Conservation (phyloP, 2,329 filamentous ascomycete genomes). For the Penicillium frequentans region DNA sequence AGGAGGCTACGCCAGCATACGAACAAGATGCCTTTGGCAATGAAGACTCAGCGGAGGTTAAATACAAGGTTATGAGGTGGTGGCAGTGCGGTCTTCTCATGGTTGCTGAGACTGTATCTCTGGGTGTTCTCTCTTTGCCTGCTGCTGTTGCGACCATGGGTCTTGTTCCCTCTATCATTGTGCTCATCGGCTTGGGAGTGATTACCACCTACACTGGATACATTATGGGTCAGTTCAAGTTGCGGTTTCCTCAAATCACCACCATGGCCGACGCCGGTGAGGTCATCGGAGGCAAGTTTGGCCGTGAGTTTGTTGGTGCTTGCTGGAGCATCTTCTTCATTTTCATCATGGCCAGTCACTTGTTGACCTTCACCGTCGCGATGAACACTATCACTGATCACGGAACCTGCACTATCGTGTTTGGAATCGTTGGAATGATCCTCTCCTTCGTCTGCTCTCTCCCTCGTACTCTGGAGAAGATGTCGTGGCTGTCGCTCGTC, state of each 20-base stretch:
- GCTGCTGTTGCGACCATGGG: slow-evolving; percentile 53
- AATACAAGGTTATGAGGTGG: slow-evolving; percentile 55
- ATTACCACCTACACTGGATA: slow-evolving; percentile 62
- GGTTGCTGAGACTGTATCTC: slow-evolving; percentile 57
- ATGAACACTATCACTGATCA: slow-evolving; percentile 65
- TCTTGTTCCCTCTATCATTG: slow-evolving; percentile 53
- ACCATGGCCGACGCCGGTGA: slow-evolving; percentile 69
- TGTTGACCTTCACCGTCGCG: slow-evolving; percentile 68
- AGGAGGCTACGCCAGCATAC: slow-evolving; percentile 15
- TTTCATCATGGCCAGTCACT: slow-evolving; percentile 71
- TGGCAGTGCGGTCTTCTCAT: slow-evolving; percentile 51
- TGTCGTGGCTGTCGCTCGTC: slow-evolving; percentile 62
- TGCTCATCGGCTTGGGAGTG: slow-evolving; percentile 54
- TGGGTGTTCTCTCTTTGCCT: slow-evolving; percentile 57
- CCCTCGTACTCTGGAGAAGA: slow-evolving; percentile 62
- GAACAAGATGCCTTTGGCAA: slow-evolving; percentile 41
- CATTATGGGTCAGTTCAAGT: slow-evolving; percentile 61
- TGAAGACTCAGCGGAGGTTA: slow-evolving; percentile 44
- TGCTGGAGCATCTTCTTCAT: slow-evolving; percentile 65
- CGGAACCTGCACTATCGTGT: slow-evolving; percentile 64
- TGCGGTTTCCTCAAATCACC: slow-evolving; percentile 58
- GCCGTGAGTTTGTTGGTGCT: slow-evolving; percentile 62
- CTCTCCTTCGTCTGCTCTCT: slow-evolving; percentile 61
- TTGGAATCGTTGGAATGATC: slow-evolving; percentile 59
- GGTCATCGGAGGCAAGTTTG: slow-evolving; percentile 60